Evolutionary conservation across 768 basidiomycete species (phyloP).

Genomic region (Tulasnella sp.): DNA sequence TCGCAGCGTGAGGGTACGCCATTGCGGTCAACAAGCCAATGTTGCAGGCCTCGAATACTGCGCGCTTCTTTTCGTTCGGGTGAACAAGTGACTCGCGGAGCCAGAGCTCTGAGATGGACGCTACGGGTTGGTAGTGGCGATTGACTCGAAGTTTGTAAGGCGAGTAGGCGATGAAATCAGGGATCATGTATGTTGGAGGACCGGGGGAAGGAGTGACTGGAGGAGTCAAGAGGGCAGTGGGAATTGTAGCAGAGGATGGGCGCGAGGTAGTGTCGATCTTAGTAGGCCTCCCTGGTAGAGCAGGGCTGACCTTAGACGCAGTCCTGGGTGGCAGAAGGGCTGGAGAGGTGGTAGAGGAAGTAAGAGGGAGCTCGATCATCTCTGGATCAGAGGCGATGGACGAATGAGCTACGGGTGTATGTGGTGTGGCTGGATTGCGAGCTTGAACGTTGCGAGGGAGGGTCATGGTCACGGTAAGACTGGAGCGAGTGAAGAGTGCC

Average conservation of each 20-base stretch:
- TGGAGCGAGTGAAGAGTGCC: neutral
- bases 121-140: slow-evolving; percentile 2
- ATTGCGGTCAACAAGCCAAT: slow-evolving; percentile 52
- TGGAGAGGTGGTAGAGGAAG: neutral
- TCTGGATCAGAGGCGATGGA: neutral
- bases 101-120: slow-evolving; percentile 12
- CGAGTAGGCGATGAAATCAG: slow-evolving; percentile 70
- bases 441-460: neutral
- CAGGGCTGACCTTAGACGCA: neutral
- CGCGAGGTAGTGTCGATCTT: neutral
- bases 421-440: neutral
- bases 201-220: neutral
- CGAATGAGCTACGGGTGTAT: neutral
- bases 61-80: slow-evolving; percentile 5
- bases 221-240: neutral
- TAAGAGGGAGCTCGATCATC: neutral
- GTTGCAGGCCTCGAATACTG: slow-evolving; percentile 3
- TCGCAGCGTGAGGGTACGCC: slow-evolving; percentile 51
- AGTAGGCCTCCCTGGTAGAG: too few relatives aligned
- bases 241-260: neutral
- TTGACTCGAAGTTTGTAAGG: slow-evolving; percentile 11
- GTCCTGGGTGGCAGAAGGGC: neutral
- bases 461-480: neutral
- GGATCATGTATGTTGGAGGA: slow-evolving; percentile 36
- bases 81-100: neutral